Conservation (phyloP, 176 grass and related monocot species). For the Carex scoparia region DNA sequence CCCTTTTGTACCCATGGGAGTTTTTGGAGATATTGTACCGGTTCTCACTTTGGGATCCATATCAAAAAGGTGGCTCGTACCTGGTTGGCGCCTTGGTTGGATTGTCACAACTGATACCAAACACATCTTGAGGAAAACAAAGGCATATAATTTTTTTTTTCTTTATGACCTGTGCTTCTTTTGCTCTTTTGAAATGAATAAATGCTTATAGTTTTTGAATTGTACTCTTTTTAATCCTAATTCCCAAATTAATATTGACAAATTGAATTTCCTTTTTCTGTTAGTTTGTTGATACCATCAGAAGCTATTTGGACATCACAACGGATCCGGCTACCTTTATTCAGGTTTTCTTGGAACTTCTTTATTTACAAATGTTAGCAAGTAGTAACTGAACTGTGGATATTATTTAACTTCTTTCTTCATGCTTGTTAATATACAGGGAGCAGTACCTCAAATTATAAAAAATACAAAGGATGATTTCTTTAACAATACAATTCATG, state of each 20-base stretch:
- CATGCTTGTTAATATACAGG: constrained; percentile 35
- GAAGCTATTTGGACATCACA: constrained; percentile 47
- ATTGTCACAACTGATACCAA: constrained; percentile 53
- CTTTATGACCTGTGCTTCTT: constrained; percentile 11
- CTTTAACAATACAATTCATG: constrained; percentile 57
- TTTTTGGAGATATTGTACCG: constrained; percentile 47
- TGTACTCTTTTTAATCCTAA: not conserved
- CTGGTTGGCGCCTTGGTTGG: constrained; percentile 93
- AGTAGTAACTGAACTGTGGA: not conserved
- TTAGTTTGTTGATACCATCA: constrained; percentile 52
- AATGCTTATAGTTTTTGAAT: not conserved
- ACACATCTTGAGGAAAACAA: constrained; percentile 53
- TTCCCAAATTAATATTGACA: not conserved
- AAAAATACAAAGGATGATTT: constrained; percentile 69
- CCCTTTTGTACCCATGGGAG: constrained; percentile 68
- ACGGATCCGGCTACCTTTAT: constrained; percentile 78
- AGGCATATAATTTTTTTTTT: constrained; percentile 32
- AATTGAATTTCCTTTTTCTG: not conserved
- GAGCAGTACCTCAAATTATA: constrained; percentile 60
- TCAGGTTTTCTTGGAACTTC: constrained; percentile 39
- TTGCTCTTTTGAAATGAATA: not conserved
- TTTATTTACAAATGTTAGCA: not conserved
- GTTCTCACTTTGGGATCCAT: constrained; percentile 78
- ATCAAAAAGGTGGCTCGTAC: constrained; percentile 84
- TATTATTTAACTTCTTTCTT: not conserved